Conservation (phyloP, 1,284 basidiomycete genomes). For the Hortiboletus rubellus region DNA sequence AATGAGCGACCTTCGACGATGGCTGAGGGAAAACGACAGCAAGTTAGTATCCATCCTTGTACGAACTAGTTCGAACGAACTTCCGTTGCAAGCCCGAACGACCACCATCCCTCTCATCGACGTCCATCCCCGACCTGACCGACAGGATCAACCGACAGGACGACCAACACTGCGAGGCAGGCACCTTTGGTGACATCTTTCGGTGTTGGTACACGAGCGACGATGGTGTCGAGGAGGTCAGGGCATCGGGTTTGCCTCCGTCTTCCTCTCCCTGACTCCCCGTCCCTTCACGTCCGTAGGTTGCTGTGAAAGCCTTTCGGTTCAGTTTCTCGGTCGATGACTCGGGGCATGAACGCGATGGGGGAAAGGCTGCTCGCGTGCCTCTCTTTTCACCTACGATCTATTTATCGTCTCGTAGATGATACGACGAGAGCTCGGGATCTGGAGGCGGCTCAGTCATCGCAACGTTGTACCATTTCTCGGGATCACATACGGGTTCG, state of each 20-base stretch:
- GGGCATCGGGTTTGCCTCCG: neutral
- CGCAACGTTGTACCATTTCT: conserved; percentile 20
- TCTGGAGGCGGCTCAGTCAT: too few species aligned
- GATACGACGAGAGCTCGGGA: conserved; percentile 15
- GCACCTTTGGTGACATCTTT: conserved; percentile 16
- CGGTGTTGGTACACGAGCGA: conserved; percentile 1
- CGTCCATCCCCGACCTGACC: neutral
- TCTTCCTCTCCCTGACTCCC: neutral
- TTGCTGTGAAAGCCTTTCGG: conserved; percentile 19
- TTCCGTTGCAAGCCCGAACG: neutral
- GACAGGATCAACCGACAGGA: neutral
- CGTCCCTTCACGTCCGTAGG: neutral
- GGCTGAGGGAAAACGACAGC: neutral
- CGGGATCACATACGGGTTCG: too few species aligned
- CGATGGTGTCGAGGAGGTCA: conserved; percentile 5
- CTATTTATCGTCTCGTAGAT: conserved; percentile 1
- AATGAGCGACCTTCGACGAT: neutral
- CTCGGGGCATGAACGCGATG: neutral
- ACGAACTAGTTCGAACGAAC: too few species aligned
- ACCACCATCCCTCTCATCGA: neutral
- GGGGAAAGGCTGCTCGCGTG: neutral
- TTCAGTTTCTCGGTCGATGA: conserved; percentile 9
- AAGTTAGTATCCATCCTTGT: neutral
- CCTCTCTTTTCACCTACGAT: neutral
- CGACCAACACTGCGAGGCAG: neutral